phyloP scores from a whole-genome alignment of 129 eudicot species.

The Deinandra increscens region DNA sequence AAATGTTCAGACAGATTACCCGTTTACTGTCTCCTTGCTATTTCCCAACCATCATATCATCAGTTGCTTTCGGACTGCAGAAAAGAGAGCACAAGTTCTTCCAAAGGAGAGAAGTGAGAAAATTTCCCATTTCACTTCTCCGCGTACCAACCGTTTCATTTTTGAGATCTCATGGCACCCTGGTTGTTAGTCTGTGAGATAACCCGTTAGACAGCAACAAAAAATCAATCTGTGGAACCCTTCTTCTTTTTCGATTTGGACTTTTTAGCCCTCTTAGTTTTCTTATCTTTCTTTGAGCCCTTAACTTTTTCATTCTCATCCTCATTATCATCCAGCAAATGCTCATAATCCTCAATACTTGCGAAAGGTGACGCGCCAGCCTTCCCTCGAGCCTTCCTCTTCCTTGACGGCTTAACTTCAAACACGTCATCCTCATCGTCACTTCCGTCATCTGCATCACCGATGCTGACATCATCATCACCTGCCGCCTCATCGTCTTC shows the following conservation, averaged over 20 bases:
- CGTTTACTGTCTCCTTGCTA: not conserved
- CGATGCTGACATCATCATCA: conserved; percentile 44
- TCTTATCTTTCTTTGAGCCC: conserved; percentile 25
- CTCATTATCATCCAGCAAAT: conserved; percentile 54
- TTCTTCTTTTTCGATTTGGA: conserved; percentile 52
- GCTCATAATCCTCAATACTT: conserved; percentile 83
- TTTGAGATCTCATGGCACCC: too few relatives aligned
- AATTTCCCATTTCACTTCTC: too few relatives aligned
- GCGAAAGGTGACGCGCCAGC: conserved; percentile 86
- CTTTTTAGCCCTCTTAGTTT: conserved; percentile 35
- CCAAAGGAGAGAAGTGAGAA: not conserved
- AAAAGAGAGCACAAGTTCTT: not conserved
- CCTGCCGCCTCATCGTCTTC: conserved; percentile 31
- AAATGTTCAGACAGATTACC: not conserved
- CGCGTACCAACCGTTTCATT: too few relatives aligned
- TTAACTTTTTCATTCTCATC: conserved; percentile 21
- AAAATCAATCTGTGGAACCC: conserved; percentile 16
- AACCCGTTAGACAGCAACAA: not conserved
- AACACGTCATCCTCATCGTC: conserved; percentile 45
- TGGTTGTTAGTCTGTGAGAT: too few relatives aligned
- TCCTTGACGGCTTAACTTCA: conserved; percentile 46
- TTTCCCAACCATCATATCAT: not conserved
- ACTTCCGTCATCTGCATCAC: conserved; percentile 64
- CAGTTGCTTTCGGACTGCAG: not conserved
- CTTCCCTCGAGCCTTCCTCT: conserved; percentile 42